Base-by-base conservation (phyloP, 2,329 filamentous ascomycete species). In the Monosporascus cannonballus region DNA sequence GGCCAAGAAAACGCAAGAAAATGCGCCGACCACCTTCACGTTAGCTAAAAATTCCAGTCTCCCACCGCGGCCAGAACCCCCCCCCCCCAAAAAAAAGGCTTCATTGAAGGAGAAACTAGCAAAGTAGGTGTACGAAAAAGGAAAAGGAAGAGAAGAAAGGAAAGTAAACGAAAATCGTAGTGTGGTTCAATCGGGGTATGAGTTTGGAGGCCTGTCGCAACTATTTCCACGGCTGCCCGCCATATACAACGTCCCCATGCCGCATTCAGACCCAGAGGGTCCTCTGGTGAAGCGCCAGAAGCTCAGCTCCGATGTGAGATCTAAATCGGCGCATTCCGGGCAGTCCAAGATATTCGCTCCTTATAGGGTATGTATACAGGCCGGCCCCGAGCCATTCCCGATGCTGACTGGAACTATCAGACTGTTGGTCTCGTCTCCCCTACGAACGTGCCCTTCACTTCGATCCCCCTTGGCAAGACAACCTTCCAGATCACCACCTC, bases 401-500 rank as follows among this genome's bases (percentile, higher is more conserved):
- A 51, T 47, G 36, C 24, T 61, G 37, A 50, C 48, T 38, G 45
- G 8, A 20, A 14, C 20, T 24, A 47, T 27, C 67, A 96, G 90
- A 96, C 93, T 47, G 82, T 99, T 59, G 94, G 94, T 17, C 79
- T 99, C 34, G 90, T 99, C 2, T 96, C 94, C 5, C 90, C 94
- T 1, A 96, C 93, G 2, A 73, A 78, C 48, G 90, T 96, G 0
- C 93, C 94, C 0, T 97, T 99, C 67, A 92, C 93, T 2, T 87
- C 88, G 6, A 81, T 95, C 34, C 89, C 93, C 1, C 78, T 96
- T 17, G 94, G 94, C 53, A 96, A 96, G 72, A 93, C 90, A 1
- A 96, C 91, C 3, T 99, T 96, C 67, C 94, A 99, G 69, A 90
- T 99, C 70, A 97, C 94, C 36, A 99, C 94, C 30, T 97, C 90